Conservation (phyloP, 2,329 filamentous ascomycete species). For the Pseudonectria buxi region DNA sequence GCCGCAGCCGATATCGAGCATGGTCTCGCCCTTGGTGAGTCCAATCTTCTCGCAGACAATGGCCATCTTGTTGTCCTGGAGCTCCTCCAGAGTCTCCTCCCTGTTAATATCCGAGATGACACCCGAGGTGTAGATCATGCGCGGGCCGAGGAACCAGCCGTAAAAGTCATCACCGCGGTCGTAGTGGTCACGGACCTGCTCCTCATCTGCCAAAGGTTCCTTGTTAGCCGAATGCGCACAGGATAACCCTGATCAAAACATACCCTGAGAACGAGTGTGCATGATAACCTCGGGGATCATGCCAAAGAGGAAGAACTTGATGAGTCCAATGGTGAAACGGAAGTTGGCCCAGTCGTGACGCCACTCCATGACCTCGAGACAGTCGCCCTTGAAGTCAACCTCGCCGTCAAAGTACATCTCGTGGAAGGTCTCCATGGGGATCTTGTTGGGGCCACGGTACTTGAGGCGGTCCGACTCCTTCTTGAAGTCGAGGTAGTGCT, state of each 20-base stretch:
- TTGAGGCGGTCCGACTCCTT: slow-evolving; percentile 52
- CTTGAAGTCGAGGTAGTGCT: slow-evolving; percentile 86
- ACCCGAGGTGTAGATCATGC: slow-evolving; percentile 98
- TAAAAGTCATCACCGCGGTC: slow-evolving; percentile 98
- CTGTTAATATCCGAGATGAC: slow-evolving; percentile 80
- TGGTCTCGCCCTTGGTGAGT: slow-evolving; percentile 68
- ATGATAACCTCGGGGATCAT: slow-evolving; percentile 88
- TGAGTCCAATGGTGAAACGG: slow-evolving; percentile 77
- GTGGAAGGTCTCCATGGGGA: slow-evolving; percentile 88
- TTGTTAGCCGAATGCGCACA: not conserved
- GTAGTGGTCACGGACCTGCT: slow-evolving; percentile 96
- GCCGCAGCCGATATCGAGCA: slow-evolving; percentile 95
- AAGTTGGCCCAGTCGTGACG: slow-evolving; percentile 97
- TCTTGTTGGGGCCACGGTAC: slow-evolving; percentile 73
- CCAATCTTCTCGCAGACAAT: slow-evolving; percentile 94
- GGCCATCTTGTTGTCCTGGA: slow-evolving; percentile 96
- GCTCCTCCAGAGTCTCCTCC: slow-evolving; percentile 87
- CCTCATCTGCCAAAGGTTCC: slow-evolving; percentile 54
- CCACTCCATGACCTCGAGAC: slow-evolving; percentile 83
- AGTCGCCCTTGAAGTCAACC: slow-evolving; percentile 92
- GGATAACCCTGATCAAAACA: not conserved
- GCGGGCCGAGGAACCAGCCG: slow-evolving; percentile 94
- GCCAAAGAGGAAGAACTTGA: slow-evolving; percentile 80
- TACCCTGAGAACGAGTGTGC: slow-evolving; percentile 80
- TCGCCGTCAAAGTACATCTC: slow-evolving; percentile 97